Percentiles rank a stretch among this genome's conserved stretches.
Conservation (phyloP, 2,329 filamentous ascomycete species). For the Huntiella decipiens region DNA sequence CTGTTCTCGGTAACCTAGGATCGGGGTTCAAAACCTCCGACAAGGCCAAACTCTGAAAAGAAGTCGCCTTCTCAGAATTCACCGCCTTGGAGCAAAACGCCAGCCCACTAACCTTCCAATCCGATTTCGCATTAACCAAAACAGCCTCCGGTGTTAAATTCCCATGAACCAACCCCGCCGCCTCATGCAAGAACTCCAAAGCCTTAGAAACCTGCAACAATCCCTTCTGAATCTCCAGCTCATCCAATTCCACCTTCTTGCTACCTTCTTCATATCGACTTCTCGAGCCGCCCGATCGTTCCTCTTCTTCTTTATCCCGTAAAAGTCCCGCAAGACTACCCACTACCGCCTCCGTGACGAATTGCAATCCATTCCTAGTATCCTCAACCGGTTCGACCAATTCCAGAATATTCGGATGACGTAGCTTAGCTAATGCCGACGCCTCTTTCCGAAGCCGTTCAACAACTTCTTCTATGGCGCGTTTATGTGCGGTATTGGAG, state of each 20-base stretch:
- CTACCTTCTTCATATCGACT: slow-evolving; percentile 55
- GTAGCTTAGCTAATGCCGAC: slow-evolving; percentile 65
- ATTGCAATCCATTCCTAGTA: slow-evolving; percentile 81
- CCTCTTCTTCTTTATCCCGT: slow-evolving; percentile 76
- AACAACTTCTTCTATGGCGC: slow-evolving; percentile 70
- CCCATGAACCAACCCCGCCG: slow-evolving; percentile 79
- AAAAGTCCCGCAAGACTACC: slow-evolving; percentile 69
- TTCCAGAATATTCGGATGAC: slow-evolving; percentile 83
- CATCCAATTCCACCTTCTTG: slow-evolving; percentile 81
- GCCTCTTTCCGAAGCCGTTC: slow-evolving; percentile 86
- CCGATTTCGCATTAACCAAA: slow-evolving; percentile 89
- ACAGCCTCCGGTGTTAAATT: slow-evolving; percentile 90
- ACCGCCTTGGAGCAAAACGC: slow-evolving; percentile 72
- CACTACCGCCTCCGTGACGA: slow-evolving; percentile 82
- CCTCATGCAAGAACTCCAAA: slow-evolving; percentile 87
- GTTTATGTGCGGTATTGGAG: slow-evolving; percentile 46
- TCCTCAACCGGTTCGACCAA: slow-evolving; percentile 91
- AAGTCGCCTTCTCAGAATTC: slow-evolving; percentile 52
- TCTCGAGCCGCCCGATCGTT: slow-evolving; percentile 32
- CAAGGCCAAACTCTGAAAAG: slow-evolving; percentile 61
- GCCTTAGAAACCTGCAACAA: slow-evolving; percentile 84
- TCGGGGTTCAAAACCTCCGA: slow-evolving; percentile 75
- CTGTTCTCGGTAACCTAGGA: slow-evolving; percentile 56
- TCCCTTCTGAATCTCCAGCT: slow-evolving; percentile 94
- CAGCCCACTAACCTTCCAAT: slow-evolving; percentile 97